Percentiles rank a stretch among this genome's conserved stretches.
Evolutionary conservation across 495 filamentous ascomycete genomes (phyloP).

Genomic region (Penicillium bialowiezense): DNA sequence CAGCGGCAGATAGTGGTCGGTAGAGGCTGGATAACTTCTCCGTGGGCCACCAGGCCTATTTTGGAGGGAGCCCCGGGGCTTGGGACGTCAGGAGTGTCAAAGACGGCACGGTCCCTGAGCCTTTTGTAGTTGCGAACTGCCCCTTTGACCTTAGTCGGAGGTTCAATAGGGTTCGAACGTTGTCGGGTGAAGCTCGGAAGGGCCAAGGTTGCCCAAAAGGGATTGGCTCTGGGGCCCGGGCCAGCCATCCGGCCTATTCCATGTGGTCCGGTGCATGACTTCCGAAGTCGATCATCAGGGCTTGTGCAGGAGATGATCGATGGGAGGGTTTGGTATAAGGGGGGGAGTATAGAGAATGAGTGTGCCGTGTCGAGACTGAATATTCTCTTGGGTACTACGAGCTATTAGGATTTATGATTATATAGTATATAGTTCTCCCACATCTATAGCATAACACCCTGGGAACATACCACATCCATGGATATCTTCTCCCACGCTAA

Average conservation of each 20-base stretch:
- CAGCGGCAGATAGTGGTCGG: not conserved
- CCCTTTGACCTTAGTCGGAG: not conserved
- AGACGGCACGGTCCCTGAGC: not conserved
- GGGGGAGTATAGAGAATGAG: no score
- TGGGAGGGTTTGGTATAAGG: no score
- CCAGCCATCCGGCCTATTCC: slow-evolving; percentile 24
- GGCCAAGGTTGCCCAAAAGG: slow-evolving; percentile 9
- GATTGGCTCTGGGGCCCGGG: slow-evolving; percentile 22
- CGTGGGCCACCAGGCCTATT: not conserved
- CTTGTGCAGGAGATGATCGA: slow-evolving; percentile 12
- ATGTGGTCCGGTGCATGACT: slow-evolving; percentile 33
- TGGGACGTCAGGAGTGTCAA: not conserved
- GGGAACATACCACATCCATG: no score
- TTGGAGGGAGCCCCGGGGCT: not conserved
- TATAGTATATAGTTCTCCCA: no score
- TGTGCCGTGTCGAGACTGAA: no score
- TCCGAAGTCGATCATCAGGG: slow-evolving; percentile 32
- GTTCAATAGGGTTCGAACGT: no score
- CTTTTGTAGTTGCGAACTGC: not conserved
- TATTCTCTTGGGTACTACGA: no score
- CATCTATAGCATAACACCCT: no score
- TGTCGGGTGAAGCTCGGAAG: slow-evolving; percentile 8
- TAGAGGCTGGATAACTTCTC: not conserved
- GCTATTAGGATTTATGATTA: no score
- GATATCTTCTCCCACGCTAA: no score